phyloP scores from a whole-genome alignment of 2,329 filamentous ascomycete species.

The Raffaelea arxii region DNA sequence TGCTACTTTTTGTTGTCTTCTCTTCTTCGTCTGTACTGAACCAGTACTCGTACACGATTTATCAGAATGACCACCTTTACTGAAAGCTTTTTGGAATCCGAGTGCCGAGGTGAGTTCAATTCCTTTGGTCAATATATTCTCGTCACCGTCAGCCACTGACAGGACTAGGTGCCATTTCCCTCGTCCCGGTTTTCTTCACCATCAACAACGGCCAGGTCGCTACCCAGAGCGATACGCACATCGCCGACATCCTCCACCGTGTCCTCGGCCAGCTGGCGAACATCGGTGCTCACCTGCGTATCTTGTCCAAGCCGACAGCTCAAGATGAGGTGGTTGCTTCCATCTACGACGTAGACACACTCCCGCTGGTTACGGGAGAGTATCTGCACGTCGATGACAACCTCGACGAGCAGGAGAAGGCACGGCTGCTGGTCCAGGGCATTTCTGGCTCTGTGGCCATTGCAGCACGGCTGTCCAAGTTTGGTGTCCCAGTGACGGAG shows the following conservation, averaged over 20 bases:
- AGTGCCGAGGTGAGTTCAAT: too few species aligned
- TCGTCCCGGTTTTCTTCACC: constrained; percentile 17
- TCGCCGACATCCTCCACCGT: constrained; percentile 18
- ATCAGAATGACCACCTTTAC: too few species aligned
- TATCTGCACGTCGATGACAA: constrained; percentile 17
- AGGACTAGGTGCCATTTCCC: constrained; percentile 18
- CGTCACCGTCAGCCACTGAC: too few species aligned
- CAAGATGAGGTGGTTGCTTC: constrained; percentile 19
- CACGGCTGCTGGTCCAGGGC: constrained; percentile 24
- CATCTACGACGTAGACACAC: constrained; percentile 23
- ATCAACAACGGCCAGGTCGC: constrained; percentile 18
- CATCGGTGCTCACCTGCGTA: constrained; percentile 9
- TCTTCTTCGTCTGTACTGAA: background rate
- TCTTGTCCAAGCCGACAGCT: constrained; percentile 14
- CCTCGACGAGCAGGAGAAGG: constrained; percentile 22
- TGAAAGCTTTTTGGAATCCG: too few species aligned
- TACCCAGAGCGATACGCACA: constrained; percentile 17
- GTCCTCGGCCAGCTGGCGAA: constrained; percentile 16
- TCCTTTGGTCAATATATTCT: too few species aligned
- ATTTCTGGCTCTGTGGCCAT: constrained; percentile 23
- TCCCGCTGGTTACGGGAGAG: constrained; percentile 21
- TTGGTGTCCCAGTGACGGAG: constrained; percentile 12
- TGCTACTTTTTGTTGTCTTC: background rate
- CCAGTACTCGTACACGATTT: too few species aligned
- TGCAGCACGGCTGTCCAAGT: constrained; percentile 15